Evolutionary conservation across 176 grass and related monocot species (phyloP).

Genomic region (Tillandsia leiboldiana): DNA sequence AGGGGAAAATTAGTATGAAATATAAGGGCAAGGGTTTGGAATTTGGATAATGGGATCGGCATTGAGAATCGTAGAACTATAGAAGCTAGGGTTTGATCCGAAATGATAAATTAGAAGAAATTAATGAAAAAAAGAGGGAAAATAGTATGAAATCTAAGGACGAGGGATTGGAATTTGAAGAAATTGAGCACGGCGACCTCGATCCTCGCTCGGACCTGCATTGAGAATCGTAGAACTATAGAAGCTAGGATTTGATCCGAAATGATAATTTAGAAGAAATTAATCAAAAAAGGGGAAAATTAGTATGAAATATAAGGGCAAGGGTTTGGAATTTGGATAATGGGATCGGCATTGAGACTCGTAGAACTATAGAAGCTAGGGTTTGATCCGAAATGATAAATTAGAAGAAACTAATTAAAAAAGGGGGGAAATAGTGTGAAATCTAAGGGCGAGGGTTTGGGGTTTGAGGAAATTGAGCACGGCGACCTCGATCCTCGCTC

Average conservation of each 20-base stretch:
- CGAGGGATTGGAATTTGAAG: conserved; percentile 32
- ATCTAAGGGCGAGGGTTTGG: neutral
- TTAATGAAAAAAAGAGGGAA: too few species aligned
- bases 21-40: neutral
- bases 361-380: neutral
- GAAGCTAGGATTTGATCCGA: neutral
- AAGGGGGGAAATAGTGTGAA: neutral
- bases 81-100: too few species aligned
- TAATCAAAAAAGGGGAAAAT: neutral
- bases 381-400: neutral
- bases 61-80: neutral
- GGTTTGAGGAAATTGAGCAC: conserved; percentile 67
- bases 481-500: conserved; percentile 79
- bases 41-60: neutral
- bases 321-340: neutral
- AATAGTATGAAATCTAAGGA: neutral
- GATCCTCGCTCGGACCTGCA: conserved; percentile 67
- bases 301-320: too few species aligned
- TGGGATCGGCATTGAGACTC: neutral
- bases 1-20: neutral
- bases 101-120: too few species aligned
- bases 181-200: conserved; percentile 82
- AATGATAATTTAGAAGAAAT: neutral
- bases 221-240: neutral
- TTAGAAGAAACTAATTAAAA: neutral